Evolutionary conservation across 257 asterid genomes (phyloP), one percentile per base, ranked within the genome.

Genomic region (Gentiana dahurica): DNA sequence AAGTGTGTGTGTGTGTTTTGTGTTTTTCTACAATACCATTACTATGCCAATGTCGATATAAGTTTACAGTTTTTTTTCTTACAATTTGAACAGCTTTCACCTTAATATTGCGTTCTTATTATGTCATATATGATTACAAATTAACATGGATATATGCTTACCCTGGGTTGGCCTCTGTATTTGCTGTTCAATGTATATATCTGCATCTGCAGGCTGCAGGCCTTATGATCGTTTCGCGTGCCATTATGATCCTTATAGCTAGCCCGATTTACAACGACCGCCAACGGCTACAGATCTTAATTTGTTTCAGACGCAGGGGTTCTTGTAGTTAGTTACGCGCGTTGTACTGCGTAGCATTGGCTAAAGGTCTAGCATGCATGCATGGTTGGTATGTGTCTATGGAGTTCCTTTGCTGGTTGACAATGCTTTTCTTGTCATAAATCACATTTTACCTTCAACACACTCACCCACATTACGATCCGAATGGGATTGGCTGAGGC

Each of bases 241-340:
- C 73, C 94, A 83, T 55, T 83, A 61, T 3, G 58, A 80, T 45
- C 89, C 89, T 0, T 65, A 78, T 3, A 80, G 86, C 34, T 3
- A 80, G 86, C 34, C 94, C 94, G n/a, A 83, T 83, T 36, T 83
- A 80, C 79, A 83, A 81, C n/a, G 74, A 74, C 37, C 76, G 89
- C 0, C 84, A 81, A 71, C 64, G 86, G 56, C 75, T 74, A 33
- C 89, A 83, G 44, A 81, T 83, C 24, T 24, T 24, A 24, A 63
- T 78, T 63, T 64, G 4, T 81, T 0, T 83, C 94, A 5, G 94
- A 83, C 54, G 79, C 74, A 3, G 88, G 94, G 0, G 67, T 83
- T 10, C 36, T 78, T 5, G 75, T 75, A 1, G 67, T 66, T 2
- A 1, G 72, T 15, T 81, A 51, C 36, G 34, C 36, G 34, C 72